Percentiles rank a stretch among this genome's conserved stretches.
Evolutionary conservation across 192 early-diverging fungal species (phyloP).

Genomic region (Backusella tarrabulga): DNA sequence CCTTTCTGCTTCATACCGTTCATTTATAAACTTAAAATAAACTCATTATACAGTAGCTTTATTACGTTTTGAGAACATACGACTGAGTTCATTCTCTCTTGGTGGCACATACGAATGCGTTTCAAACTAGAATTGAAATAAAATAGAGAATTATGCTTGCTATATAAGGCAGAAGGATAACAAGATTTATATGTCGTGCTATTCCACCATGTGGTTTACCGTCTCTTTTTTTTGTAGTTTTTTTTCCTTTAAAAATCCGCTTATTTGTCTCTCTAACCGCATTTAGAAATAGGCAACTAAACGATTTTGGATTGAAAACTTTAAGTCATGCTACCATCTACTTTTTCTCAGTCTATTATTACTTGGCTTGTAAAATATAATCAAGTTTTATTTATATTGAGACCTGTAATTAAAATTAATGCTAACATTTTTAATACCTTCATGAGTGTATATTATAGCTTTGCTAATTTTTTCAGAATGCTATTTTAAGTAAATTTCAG

Average conservation of each 20-base stretch:
- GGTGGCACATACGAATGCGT: background rate
- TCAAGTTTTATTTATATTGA: background rate
- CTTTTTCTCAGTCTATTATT: background rate
- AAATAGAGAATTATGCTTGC: background rate
- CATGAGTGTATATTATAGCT: background rate
- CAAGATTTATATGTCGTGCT: background rate
- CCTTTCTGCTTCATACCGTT: background rate
- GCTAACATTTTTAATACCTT: background rate
- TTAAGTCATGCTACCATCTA: background rate
- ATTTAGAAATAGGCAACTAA: background rate
- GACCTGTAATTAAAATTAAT: background rate
- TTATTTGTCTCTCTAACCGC: background rate
- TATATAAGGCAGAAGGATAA: background rate
- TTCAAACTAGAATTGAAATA: background rate
- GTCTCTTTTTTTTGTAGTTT: background rate
- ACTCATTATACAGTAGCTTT: background rate
- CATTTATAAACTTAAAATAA: background rate
- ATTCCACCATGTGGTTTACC: conserved; percentile 2
- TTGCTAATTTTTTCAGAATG: background rate
- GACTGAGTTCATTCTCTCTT: background rate
- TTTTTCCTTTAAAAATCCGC: background rate
- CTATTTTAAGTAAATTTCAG: background rate
- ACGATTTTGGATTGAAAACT: background rate
- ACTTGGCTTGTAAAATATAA: background rate
- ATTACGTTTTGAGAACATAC: background rate